Evolutionary conservation across 2,329 filamentous ascomycete species (phyloP).

Genomic region (Fusarium pseudoanthophilum): DNA sequence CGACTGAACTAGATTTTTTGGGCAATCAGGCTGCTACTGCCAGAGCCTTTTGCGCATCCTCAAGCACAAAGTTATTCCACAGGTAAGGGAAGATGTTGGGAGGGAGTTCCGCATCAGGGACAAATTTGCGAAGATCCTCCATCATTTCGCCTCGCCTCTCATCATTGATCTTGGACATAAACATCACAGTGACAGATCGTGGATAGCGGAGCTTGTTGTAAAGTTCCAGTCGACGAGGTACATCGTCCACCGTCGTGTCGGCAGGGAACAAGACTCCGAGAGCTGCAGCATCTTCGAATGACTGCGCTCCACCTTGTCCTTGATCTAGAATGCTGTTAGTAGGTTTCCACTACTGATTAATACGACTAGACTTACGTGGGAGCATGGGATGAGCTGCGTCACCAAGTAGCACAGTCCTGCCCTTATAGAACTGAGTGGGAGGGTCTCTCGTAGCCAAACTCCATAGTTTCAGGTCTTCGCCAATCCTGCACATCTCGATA

Average conservation of each 20-base stretch:
- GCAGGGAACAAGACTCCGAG: constrained; percentile 5
- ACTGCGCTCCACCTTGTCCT: constrained; percentile 23
- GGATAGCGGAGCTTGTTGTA: constrained; percentile 19
- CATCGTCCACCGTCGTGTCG: neutral
- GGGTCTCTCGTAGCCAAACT: constrained; percentile 8
- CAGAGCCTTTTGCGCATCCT: neutral
- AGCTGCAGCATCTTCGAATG: constrained; percentile 18
- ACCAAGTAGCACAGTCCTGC: constrained; percentile 6
- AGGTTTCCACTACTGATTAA: no score
- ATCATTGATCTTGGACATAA: constrained; percentile 7
- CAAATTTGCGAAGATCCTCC: constrained; percentile 6
- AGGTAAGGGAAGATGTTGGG: neutral
- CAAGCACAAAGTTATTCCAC: neutral
- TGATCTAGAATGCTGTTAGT: neutral
- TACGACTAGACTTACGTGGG: constrained; percentile 15
- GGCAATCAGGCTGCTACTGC: neutral
- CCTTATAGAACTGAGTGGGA: neutral
- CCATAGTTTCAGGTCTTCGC: constrained; percentile 10
- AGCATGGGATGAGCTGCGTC: constrained; percentile 28
- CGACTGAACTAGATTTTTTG: no score
- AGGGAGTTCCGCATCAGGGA: neutral
- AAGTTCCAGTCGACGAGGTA: neutral
- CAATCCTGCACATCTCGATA: constrained; percentile 5
- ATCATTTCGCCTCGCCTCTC: constrained; percentile 10
- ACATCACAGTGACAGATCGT: neutral